Conservation (phyloP, 306 rosid species). For the Prunus mume region DNA sequence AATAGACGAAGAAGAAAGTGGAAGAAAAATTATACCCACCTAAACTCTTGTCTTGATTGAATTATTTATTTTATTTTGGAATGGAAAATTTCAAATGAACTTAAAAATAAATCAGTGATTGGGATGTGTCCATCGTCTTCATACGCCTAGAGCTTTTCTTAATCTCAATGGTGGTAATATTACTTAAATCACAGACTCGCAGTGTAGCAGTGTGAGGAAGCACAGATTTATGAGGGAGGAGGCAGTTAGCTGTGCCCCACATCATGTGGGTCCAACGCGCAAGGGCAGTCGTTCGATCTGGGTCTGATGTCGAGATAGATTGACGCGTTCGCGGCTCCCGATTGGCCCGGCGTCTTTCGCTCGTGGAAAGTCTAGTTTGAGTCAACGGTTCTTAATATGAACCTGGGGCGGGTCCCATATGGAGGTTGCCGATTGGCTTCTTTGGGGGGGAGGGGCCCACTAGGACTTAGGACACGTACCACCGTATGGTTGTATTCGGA, state of each 20-base stretch:
- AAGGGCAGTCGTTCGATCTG: conserved; percentile 5
- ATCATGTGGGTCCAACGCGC: neutral
- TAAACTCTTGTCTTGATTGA: neutral
- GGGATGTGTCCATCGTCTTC: conserved; percentile 1
- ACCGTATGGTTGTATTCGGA: conserved; percentile 5
- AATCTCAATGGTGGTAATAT: neutral
- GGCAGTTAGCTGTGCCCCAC: neutral
- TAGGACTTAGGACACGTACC: neutral
- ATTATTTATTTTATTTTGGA: neutral
- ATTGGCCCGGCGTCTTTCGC: conserved; percentile 44
- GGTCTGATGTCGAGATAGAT: conserved; percentile 18
- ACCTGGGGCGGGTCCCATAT: no score
- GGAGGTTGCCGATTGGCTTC: neutral
- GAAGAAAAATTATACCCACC: neutral
- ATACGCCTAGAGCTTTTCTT: neutral
- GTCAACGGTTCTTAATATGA: conserved; percentile 37
- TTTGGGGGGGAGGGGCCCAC: neutral
- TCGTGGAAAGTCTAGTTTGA: conserved; percentile 30
- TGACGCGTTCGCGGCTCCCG: conserved; percentile 37
- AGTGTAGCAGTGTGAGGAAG: neutral
- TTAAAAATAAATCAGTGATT: neutral
- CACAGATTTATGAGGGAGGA: neutral
- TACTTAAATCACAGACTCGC: neutral
- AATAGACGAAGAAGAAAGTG: neutral
- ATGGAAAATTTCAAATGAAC: neutral